Conservation (phyloP, 331 rosid species). For the Malus hybrid region DNA sequence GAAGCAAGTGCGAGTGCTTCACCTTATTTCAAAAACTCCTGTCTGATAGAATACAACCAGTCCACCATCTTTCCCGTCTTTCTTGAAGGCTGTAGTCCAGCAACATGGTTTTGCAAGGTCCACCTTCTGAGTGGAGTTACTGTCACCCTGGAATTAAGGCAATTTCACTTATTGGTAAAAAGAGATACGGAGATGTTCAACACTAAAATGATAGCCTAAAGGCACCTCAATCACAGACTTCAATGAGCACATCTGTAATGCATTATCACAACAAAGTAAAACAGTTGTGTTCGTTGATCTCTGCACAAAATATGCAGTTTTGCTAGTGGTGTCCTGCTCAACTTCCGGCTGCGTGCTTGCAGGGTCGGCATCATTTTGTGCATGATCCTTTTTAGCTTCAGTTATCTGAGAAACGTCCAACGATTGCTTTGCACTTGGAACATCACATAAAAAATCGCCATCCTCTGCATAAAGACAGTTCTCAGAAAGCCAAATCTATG, state of each 20-base stretch:
- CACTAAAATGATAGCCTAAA: slow-evolving; percentile 11
- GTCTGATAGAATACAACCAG: slow-evolving; percentile 58
- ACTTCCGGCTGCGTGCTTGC: slow-evolving; percentile 35
- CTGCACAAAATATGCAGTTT: slow-evolving; percentile 25
- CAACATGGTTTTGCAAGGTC: slow-evolving; percentile 53
- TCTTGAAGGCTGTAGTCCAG: slow-evolving; percentile 65
- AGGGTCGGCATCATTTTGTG: slow-evolving; percentile 28
- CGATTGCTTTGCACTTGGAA: slow-evolving; percentile 28
- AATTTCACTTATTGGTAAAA: slow-evolving; percentile 21
- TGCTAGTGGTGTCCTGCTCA: slow-evolving; percentile 24
- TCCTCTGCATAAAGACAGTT: slow-evolving; percentile 44
- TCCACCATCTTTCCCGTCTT: slow-evolving; percentile 50
- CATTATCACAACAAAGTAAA: slow-evolving; percentile 66
- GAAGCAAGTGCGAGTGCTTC: slow-evolving; percentile 19
- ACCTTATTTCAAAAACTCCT: slow-evolving; percentile 85
- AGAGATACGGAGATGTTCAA: slow-evolving; percentile 2
- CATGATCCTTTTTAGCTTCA: slow-evolving; percentile 24
- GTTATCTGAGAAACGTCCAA: slow-evolving; percentile 21
- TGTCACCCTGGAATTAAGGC: slow-evolving; percentile 45
- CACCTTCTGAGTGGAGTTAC: slow-evolving; percentile 43
- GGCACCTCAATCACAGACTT: slow-evolving; percentile 59
- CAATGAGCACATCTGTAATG: slow-evolving; percentile 47
- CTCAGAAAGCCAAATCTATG: slow-evolving; percentile 14
- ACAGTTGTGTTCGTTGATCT: slow-evolving; percentile 33
- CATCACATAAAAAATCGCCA: slow-evolving; percentile 28